Evolutionary conservation across 2,329 filamentous ascomycete species (phyloP).

Genomic region (Pseudogymnoascus sp.): DNA sequence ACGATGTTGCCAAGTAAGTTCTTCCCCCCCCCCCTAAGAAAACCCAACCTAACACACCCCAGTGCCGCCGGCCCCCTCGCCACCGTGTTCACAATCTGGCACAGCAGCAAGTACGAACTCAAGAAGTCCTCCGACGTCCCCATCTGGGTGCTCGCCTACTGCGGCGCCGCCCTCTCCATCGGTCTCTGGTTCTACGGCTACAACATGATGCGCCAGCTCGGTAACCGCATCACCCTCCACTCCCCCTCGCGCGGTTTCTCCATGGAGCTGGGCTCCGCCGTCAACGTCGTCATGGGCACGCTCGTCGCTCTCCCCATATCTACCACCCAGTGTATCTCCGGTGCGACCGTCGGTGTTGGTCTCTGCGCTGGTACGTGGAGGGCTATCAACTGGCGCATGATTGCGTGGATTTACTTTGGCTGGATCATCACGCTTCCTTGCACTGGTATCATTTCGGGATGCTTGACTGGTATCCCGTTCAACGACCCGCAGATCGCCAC

Average conservation of each 20-base stretch:
- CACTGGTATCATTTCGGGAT: conserved; percentile 51
- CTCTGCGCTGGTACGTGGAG: conserved; percentile 9
- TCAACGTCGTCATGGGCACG: conserved; percentile 58
- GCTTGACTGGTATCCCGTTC: conserved; percentile 56
- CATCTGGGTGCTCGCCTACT: conserved; percentile 48
- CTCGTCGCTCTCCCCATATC: conserved; percentile 56
- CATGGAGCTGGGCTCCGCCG: conserved; percentile 55
- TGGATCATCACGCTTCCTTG: conserved; percentile 56
- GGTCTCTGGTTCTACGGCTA: conserved; percentile 54
- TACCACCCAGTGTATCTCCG: conserved; percentile 31
- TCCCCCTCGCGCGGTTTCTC: conserved; percentile 53
- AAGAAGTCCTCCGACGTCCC: conserved; percentile 41
- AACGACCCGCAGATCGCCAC: conserved; percentile 48
- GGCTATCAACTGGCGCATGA: conserved; percentile 58
- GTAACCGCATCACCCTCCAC: conserved; percentile 57
- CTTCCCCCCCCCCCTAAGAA: conserved; percentile 25
- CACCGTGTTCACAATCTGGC: conserved; percentile 56
- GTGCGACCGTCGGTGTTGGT: background rate
- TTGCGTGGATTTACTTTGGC: conserved; percentile 51
- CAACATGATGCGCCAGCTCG: conserved; percentile 58
- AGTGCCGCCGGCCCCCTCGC: conserved; percentile 56
- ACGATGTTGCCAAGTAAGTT: conserved; percentile 41
- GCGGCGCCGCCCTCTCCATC: conserved; percentile 35
- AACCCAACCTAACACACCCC: background rate
- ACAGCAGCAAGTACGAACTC: conserved; percentile 35